Evolutionary conservation across 2,329 filamentous ascomycete species (phyloP).

Genomic region (Ophiocordyceps camponoti-floridani): DNA sequence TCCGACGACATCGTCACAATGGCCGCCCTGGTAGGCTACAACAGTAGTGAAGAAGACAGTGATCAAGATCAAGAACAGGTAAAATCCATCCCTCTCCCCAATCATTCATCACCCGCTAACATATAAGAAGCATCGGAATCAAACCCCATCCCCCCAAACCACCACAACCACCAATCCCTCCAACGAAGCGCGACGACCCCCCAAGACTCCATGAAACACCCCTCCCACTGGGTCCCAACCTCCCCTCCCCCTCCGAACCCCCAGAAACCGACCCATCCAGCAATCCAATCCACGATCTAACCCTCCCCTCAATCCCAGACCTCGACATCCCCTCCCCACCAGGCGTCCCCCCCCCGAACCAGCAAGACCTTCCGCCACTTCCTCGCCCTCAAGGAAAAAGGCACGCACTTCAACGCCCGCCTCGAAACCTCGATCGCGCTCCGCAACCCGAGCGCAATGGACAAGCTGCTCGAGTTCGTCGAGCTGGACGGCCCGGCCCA

Average conservation of each 20-base stretch:
- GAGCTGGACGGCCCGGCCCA: slow-evolving; percentile 30
- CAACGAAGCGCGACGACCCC: slow-evolving; percentile 12
- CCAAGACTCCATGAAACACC: no score
- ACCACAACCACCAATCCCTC: slow-evolving; percentile 5
- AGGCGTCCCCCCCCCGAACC: slow-evolving; percentile 37
- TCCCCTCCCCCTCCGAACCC: no score
- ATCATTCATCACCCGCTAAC: no score
- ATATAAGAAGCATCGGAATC: neutral
- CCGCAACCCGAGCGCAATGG: slow-evolving; percentile 53
- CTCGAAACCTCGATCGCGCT: slow-evolving; percentile 48
- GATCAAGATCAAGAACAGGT: slow-evolving; percentile 7
- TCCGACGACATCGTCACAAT: slow-evolving; percentile 7
- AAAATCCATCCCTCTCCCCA: no score
- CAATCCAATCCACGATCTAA: slow-evolving; percentile 49
- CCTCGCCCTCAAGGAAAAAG: slow-evolving; percentile 57
- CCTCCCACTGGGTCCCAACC: slow-evolving; percentile 20
- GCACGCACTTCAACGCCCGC: slow-evolving; percentile 62
- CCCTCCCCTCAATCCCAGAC: slow-evolving; percentile 53
- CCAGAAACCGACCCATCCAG: slow-evolving; percentile 1
- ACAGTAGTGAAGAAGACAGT: slow-evolving; percentile 32
- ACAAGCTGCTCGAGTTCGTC: slow-evolving; percentile 56
- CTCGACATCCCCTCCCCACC: slow-evolving; percentile 61
- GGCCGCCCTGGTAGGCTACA: slow-evolving; percentile 30
- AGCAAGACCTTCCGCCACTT: slow-evolving; percentile 58
- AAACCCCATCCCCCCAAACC: neutral